phyloP scores from a whole-genome alignment of 371 early-diverging fungal genomes.

The Zancudomyces culisetae region DNA sequence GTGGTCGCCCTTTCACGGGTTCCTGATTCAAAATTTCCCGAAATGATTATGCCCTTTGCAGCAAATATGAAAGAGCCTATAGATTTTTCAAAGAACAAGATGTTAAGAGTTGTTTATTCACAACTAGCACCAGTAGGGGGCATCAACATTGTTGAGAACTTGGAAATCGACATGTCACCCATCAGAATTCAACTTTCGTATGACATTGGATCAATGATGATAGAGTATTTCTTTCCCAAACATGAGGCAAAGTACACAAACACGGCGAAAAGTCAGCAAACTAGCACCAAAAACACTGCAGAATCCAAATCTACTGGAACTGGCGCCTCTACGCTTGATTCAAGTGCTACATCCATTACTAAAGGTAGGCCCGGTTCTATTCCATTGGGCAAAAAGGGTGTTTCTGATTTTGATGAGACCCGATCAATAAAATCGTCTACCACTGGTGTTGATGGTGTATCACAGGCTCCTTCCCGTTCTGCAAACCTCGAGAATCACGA shows the following conservation, averaged over 20 bases:
- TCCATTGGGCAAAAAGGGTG: background rate
- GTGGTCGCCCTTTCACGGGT: conserved; percentile 44
- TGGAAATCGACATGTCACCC: conserved; percentile 65
- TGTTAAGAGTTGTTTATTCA: conserved; percentile 56
- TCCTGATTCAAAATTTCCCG: conserved; percentile 32
- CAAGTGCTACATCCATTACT: background rate
- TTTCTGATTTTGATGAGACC: background rate
- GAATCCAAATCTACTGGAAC: too few species aligned
- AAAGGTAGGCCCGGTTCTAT: conserved; percentile 4
- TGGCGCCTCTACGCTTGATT: background rate
- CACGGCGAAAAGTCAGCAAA: background rate
- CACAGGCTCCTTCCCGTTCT: background rate
- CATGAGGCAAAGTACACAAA: conserved; percentile 6
- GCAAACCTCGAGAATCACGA: background rate
- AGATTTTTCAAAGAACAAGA: conserved; percentile 54
- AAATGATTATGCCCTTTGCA: conserved; percentile 45
- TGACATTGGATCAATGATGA: conserved; percentile 49
- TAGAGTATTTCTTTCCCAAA: conserved; percentile 59
- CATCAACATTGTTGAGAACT: conserved; percentile 64
- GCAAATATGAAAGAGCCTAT: conserved; percentile 21
- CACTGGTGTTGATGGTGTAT: background rate
- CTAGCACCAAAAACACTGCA: background rate
- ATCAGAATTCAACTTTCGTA: conserved; percentile 59
- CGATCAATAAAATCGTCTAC: background rate
- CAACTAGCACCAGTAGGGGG: conserved; percentile 70